Base-by-base conservation (phyloP, 1,284 basidiomycete species). In the Ustilago tritici region DNA sequence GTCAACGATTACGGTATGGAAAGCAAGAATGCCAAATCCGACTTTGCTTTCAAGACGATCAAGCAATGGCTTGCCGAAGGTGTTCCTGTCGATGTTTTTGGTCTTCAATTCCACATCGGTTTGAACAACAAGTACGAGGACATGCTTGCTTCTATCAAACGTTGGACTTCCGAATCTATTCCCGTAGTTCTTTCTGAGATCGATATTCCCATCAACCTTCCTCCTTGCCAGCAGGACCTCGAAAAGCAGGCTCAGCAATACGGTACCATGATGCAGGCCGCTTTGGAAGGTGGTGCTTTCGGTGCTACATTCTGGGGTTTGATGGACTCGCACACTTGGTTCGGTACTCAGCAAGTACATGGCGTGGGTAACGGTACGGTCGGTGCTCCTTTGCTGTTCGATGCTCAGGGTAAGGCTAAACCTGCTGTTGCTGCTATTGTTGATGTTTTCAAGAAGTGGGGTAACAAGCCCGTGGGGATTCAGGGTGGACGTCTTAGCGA, bases 41-140 rank as follows among this genome's bases (percentile, higher is more conserved):
- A 67, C 52, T 76, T 76, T 56, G 73, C 73, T n/a, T 76, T 70
- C 65, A 76, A 76, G 68, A 76, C 73, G 8, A 70, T 76, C 73
- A 70, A 70, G 68, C 14, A 28, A 12, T 76, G 73, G 73, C 61
- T 76, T 14, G 67, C 73, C 10, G 52, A 70, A 12, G 73, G 73
- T 8, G 73, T 76, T 10, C 65, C 65, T 10, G 55, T 76, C 34
- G 73, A 76, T 15, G 52, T 49, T 2, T 52, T 76, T 19, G 73
- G 68, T 53, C 65, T 76, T 49, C 73, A 76, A 40, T 76, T 70
- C 73, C 73, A 76, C 68, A 54, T 70, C 14, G 12, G 32, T 0
- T 54, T 59, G 8, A 17, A 41, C 35, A 76, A 70, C 68, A 50
- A 28, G 38, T 67, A 67, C 61, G 35, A 57, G 35, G 68, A 76